These are phyloP conservation scores for Chytriomyces confervae DNA, from an alignment of 192 early-diverging fungal genomes.

Conservation along the genomic window DNA sequence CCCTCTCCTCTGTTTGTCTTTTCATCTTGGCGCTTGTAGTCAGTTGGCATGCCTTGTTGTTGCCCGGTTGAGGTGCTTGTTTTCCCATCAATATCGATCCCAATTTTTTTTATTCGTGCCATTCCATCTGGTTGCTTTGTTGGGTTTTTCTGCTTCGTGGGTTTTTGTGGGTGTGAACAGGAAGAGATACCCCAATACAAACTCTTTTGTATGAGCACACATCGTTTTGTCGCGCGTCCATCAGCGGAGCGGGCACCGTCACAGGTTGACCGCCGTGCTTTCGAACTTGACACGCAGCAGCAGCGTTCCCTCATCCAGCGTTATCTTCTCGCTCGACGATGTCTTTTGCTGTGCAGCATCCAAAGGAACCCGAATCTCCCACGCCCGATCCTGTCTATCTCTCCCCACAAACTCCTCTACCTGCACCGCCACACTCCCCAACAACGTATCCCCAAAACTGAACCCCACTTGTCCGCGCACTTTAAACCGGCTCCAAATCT, in stretches of 20 bases:
- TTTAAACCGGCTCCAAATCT: slow-evolving; percentile 20
- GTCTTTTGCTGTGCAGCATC: background rate
- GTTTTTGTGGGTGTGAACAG: too few species aligned
- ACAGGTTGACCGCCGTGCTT: slow-evolving; percentile 25
- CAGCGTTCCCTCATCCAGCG: slow-evolving; percentile 10
- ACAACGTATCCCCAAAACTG: slow-evolving; percentile 14
- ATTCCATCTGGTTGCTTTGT: background rate
- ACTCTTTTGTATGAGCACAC: too few species aligned
- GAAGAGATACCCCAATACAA: too few species aligned
- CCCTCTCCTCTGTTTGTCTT: background rate
- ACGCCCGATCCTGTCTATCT: slow-evolving; percentile 13
- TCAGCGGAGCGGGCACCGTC: background rate
- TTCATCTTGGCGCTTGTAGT: background rate
- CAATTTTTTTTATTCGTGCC: background rate
- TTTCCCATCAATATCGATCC: background rate
- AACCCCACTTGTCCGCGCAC: background rate
- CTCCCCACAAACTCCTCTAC: slow-evolving; percentile 29
- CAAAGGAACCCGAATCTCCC: slow-evolving; percentile 28
- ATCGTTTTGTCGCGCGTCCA: too few species aligned
- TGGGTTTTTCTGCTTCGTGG: too few species aligned
- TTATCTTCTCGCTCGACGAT: background rate
- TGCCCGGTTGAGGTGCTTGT: background rate
- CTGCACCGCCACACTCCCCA: slow-evolving; percentile 16
- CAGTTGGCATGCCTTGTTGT: background rate
- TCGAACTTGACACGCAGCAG: slow-evolving; percentile 30